Conservation (phyloP, 805 yeast species). For the Lipomyces yamanashiensis region DNA sequence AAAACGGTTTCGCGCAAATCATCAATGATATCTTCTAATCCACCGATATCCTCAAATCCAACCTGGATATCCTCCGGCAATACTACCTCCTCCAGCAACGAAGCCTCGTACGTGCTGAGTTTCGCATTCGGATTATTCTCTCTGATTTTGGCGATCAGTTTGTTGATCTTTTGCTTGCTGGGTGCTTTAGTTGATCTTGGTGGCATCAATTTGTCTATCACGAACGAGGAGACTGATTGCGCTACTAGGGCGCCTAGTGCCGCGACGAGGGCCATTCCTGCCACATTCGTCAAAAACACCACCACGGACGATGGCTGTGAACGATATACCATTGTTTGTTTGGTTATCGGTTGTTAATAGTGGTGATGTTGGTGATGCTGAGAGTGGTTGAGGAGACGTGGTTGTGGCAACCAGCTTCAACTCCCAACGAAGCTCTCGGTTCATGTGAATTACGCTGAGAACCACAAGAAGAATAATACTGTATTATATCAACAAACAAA, state of each 20-base stretch:
- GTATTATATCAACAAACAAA: too few species aligned
- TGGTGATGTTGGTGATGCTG: background rate
- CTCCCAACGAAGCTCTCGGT: too few species aligned
- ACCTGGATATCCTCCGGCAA: conserved; percentile 82
- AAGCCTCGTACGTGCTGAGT: conserved; percentile 74
- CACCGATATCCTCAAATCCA: conserved; percentile 84
- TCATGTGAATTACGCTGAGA: too few species aligned
- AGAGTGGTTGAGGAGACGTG: background rate
- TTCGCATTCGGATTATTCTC: conserved; percentile 43
- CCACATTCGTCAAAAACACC: too few species aligned
- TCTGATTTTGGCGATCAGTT: background rate
- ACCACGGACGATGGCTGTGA: too few species aligned
- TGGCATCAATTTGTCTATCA: background rate
- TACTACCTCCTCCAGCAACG: conserved; percentile 76
- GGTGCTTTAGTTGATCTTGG: background rate
- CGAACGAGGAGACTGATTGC: conserved; percentile 1
- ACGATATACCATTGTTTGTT: too few species aligned
- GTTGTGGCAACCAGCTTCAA: too few species aligned
- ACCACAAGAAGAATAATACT: too few species aligned
- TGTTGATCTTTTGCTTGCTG: conserved; percentile 2
- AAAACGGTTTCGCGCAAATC: conserved; percentile 88
- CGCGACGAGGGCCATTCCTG: too few species aligned
- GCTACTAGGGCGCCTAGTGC: background rate
- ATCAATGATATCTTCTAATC: conserved; percentile 77
- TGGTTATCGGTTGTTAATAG: background rate